Evolutionary conservation across 2,329 filamentous ascomycete species (phyloP).

Genomic region (Pseudogymnoascus sp.): DNA sequence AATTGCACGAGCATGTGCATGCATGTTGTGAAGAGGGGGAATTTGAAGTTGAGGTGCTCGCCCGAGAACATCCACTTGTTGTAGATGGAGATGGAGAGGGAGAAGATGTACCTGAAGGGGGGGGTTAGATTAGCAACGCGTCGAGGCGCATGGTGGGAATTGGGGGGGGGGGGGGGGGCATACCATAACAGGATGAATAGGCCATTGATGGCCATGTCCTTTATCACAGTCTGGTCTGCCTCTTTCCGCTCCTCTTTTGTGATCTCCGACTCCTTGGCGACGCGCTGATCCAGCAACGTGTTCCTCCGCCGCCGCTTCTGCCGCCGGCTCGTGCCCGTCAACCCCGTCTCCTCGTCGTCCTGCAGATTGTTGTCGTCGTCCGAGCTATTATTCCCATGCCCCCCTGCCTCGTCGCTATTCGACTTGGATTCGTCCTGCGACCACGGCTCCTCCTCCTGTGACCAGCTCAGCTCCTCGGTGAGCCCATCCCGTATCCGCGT

Average conservation of each 20-base stretch:
- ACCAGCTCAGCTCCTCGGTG: background rate
- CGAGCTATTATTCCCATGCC: conserved; percentile 49
- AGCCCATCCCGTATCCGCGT: background rate
- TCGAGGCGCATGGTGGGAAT: background rate
- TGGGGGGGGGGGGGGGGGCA: conserved; percentile 1
- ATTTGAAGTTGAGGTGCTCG: conserved; percentile 78
- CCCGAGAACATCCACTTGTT: conserved; percentile 99
- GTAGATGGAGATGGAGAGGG: conserved; percentile 88
- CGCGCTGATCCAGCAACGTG: conserved; percentile 59
- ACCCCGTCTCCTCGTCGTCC: conserved; percentile 82
- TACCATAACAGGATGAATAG: conserved; percentile 81
- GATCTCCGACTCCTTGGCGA: conserved; percentile 50
- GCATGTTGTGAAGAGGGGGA: conserved; percentile 89
- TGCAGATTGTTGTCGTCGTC: conserved; percentile 57
- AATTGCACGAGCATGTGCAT: conserved; percentile 97
- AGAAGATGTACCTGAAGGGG: conserved; percentile 59
- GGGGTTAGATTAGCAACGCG: background rate
- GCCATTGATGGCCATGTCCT: conserved; percentile 63
- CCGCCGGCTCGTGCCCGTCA: conserved; percentile 65
- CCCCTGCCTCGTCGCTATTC: conserved; percentile 45
- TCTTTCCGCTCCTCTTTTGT: conserved; percentile 66
- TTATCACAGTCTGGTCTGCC: conserved; percentile 65
- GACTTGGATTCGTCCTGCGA: conserved; percentile 23
- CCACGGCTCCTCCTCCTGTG: conserved; percentile 10
- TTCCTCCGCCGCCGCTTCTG: conserved; percentile 60